These are phyloP conservation scores for Harringtonia lauricola DNA, from an alignment of 2,329 filamentous ascomycete species.

Conservation along the genomic window DNA sequence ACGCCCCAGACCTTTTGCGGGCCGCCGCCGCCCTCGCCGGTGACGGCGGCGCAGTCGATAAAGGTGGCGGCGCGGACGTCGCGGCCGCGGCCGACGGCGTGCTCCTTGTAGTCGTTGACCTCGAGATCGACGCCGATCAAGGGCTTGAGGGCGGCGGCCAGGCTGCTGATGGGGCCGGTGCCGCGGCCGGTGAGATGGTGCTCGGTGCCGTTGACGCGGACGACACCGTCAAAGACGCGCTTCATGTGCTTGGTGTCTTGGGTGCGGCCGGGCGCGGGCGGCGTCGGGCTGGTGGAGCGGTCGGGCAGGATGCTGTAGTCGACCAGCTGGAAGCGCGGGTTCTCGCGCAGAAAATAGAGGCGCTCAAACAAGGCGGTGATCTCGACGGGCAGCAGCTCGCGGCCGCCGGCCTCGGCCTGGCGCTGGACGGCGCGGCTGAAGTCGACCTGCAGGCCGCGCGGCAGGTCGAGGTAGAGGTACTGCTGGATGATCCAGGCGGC, in stretches of 20 bases:
- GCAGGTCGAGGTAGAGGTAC: slow-evolving; percentile 81
- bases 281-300: slow-evolving; percentile 63
- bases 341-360: slow-evolving; percentile 74
- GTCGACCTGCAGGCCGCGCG: slow-evolving; percentile 81
- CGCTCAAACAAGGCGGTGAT: slow-evolving; percentile 82
- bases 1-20: slow-evolving; percentile 78
- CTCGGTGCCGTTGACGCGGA: slow-evolving; percentile 72
- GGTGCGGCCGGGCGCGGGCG: slow-evolving; percentile 55
- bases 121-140: slow-evolving; percentile 73
- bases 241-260: slow-evolving; percentile 68
- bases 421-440: slow-evolving; percentile 83
- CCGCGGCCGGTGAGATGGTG: slow-evolving; percentile 69
- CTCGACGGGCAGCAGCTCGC: slow-evolving; percentile 74
- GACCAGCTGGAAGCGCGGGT: slow-evolving; percentile 74
- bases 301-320: slow-evolving; percentile 89
- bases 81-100: slow-evolving; percentile 72
- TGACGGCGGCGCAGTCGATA: slow-evolving; percentile 71
- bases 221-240: slow-evolving; percentile 74
- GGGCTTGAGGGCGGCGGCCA: slow-evolving; percentile 68
- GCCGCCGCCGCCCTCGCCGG: slow-evolving; percentile 31
- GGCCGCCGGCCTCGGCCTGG: slow-evolving; percentile 66
- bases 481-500: slow-evolving; percentile 89
- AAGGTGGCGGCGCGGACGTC: slow-evolving; percentile 91
- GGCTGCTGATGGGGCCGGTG: slow-evolving; percentile 80
- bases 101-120: slow-evolving; percentile 92